phyloP scores from a whole-genome alignment of 163 green algal genomes.

The Coccomyxa subellipsoidea region DNA sequence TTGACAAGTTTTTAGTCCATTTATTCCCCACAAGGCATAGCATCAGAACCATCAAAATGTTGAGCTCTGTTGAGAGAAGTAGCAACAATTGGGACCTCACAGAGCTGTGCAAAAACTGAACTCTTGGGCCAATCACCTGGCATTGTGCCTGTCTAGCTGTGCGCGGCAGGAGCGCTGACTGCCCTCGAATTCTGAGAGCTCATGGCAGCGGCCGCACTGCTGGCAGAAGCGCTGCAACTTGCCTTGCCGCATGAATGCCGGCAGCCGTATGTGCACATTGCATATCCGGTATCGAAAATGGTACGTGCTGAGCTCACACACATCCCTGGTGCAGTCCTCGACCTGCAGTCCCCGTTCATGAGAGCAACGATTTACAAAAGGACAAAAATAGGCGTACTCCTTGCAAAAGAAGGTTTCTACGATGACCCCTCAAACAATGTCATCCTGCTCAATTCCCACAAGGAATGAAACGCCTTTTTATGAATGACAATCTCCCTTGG shows the following conservation, averaged over 20 bases:
- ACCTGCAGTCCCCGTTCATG: too few relatives aligned
- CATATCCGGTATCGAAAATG: constrained; percentile 70
- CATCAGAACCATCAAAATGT: background rate
- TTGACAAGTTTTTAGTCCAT: background rate
- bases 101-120: background rate
- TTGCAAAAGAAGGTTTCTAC: too few relatives aligned
- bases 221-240: constrained; percentile 70
- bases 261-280: constrained; percentile 66
- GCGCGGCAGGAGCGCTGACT: constrained; percentile 61
- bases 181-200: constrained; percentile 65
- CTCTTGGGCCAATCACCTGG: constrained; percentile 15
- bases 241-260: constrained; percentile 50
- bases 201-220: constrained; percentile 75
- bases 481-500: background rate
- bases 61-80: background rate
- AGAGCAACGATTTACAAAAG: too few relatives aligned
- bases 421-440: too few relatives aligned
- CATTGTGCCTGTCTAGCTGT: constrained; percentile 63
- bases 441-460: background rate
- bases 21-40: background rate
- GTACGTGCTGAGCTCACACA: constrained; percentile 37
- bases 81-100: background rate
- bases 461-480: too few relatives aligned
- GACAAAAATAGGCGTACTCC: too few relatives aligned
- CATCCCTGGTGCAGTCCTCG: constrained; percentile 31